These are phyloP conservation scores for Microbotryum intermedium DNA, from an alignment of 1,284 basidiomycete species.

Conservation along the genomic window DNA sequence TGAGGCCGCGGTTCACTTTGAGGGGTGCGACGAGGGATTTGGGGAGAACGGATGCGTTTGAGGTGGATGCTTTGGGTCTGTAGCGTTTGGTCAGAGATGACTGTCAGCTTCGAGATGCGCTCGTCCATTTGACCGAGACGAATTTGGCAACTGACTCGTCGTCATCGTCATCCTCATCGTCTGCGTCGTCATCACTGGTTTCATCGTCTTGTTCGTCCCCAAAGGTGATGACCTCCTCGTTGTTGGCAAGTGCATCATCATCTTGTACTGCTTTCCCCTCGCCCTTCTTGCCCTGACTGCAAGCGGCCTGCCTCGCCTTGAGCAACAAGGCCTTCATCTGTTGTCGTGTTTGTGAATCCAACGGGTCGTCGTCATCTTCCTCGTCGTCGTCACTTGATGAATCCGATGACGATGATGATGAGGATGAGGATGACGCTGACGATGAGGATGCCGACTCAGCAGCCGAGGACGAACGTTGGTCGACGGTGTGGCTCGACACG, in stretches of 20 bases:
- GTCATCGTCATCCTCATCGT: neutral
- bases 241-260: slow-evolving; percentile 15
- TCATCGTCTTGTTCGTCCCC: slow-evolving; percentile 6
- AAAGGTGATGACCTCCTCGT: slow-evolving; percentile 23
- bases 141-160: neutral
- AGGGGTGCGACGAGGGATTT: slow-evolving; percentile 6
- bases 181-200: neutral
- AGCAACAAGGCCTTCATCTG: slow-evolving; percentile 9
- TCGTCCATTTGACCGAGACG: too few species aligned
- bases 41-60: neutral
- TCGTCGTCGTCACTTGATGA: neutral
- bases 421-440: neutral
- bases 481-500: too few species aligned
- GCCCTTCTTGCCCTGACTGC: neutral
- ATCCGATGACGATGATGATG: neutral
- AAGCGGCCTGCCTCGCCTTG: slow-evolving; percentile 17
- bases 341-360: neutral
- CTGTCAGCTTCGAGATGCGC: too few species aligned
- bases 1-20: too few species aligned
- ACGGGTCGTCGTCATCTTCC: neutral
- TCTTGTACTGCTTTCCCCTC: neutral
- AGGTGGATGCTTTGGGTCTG: slow-evolving; percentile 15
- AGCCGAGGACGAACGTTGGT: neutral
- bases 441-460: neutral
- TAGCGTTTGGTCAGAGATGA: neutral